Evolutionary conservation across 345 rosid species (phyloP).

Genomic region (Boechera divaricarpa): DNA sequence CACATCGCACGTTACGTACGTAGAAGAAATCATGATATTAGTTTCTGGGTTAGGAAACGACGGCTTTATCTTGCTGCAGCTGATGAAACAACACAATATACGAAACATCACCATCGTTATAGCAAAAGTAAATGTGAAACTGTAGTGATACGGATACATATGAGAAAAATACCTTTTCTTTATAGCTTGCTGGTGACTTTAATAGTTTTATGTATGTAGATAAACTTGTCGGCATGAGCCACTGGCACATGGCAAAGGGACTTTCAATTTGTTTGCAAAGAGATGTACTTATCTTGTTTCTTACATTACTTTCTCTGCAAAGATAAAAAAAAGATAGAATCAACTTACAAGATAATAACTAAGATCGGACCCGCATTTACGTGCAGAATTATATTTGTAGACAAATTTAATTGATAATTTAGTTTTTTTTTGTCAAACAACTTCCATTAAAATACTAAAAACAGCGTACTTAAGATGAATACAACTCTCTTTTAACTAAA

Average conservation of each 20-base stretch:
- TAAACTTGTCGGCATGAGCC: constrained; percentile 18
- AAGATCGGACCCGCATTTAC: too few species aligned
- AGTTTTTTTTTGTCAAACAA: too few species aligned
- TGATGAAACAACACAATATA: constrained; percentile 27
- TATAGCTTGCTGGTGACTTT: constrained; percentile 13
- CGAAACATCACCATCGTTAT: constrained; percentile 28
- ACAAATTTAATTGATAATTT: too few species aligned
- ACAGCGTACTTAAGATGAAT: too few species aligned
- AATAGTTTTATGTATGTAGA: neutral
- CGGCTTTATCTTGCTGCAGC: constrained; percentile 37
- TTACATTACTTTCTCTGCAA: too few species aligned
- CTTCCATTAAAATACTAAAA: too few species aligned
- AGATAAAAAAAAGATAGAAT: too few species aligned
- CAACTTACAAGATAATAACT: too few species aligned
- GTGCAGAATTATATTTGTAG: too few species aligned
- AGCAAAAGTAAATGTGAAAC: neutral
- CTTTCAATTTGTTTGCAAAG: neutral
- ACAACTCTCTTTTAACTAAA: too few species aligned
- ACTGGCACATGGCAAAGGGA: neutral
- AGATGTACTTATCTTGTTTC: too few species aligned
- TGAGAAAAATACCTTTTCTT: constrained; percentile 7
- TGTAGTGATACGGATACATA: neutral
- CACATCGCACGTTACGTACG: neutral
- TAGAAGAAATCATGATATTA: too few species aligned
- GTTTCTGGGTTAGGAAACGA: neutral